phyloP scores from a whole-genome alignment of 176 grass and related monocot genomes.

The Cenchrus americanus region DNA sequence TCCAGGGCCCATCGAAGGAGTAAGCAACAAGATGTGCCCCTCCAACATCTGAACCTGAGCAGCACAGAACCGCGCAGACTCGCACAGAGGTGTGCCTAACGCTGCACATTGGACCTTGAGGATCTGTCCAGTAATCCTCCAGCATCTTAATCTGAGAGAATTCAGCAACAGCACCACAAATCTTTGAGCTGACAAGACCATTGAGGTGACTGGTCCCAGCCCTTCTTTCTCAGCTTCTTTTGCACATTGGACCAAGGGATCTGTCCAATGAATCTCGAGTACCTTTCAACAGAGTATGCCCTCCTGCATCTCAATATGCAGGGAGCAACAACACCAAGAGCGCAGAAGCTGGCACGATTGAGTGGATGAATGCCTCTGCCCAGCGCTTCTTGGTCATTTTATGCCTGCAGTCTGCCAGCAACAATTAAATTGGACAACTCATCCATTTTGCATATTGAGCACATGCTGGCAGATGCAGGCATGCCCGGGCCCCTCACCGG shows the following conservation, averaged over 20 bases:
- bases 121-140: slow-evolving; percentile 17
- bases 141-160: slow-evolving; percentile 25
- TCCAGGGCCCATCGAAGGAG: not conserved
- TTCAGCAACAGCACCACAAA: not conserved
- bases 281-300: not conserved
- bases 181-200: not conserved
- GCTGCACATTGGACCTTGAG: not conserved
- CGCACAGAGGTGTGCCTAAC: not conserved
- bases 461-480: slow-evolving; percentile 81
- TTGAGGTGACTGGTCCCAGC: not conserved
- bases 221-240: slow-evolving; percentile 1
- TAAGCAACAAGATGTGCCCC: not conserved
- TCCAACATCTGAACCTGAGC: slow-evolving; percentile 26
- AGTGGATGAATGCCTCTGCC: not conserved
- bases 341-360: slow-evolving; percentile 18
- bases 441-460: slow-evolving; percentile 7
- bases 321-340: slow-evolving; percentile 39
- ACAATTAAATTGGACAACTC: slow-evolving; percentile 9
- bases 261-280: slow-evolving; percentile 17
- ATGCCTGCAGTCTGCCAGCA: slow-evolving; percentile 74
- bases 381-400: slow-evolving; percentile 41
- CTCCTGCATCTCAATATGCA: slow-evolving; percentile 36
- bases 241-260: not conserved
- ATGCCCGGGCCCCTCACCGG: slow-evolving; percentile 94
- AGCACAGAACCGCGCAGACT: not conserved